Conservation (phyloP, 2,329 filamentous ascomycete genomes). For the Fusarium xyrophilum region DNA sequence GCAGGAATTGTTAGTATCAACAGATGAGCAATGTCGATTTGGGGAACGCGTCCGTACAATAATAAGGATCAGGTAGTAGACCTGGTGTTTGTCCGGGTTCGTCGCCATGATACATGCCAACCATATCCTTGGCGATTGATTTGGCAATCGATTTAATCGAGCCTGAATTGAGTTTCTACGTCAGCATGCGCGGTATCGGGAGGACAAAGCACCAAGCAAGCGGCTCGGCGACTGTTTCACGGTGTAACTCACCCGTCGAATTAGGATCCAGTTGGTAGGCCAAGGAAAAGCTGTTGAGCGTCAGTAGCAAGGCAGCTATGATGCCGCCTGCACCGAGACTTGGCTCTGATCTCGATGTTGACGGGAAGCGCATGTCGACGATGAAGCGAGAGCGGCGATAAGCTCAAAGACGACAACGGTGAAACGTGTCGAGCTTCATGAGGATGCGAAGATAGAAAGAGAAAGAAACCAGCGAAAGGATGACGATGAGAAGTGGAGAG, state of each 20-base stretch:
- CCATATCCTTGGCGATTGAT: conserved; percentile 59
- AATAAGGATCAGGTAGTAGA: conserved; percentile 61
- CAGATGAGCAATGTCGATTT: background rate
- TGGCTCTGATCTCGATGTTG: conserved; percentile 10
- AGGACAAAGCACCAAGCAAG: background rate
- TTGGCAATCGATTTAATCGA: conserved; percentile 59
- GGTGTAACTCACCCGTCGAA: conserved; percentile 44
- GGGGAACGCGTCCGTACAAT: conserved; percentile 52
- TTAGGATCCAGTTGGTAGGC: conserved; percentile 50
- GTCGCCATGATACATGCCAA: conserved; percentile 54
- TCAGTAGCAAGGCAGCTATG: conserved; percentile 38
- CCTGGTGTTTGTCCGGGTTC: conserved; percentile 59
- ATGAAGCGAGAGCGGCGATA: conserved; percentile 20
- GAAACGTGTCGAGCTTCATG: conserved; percentile 31
- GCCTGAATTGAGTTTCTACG: conserved; percentile 45
- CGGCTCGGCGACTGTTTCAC: background rate
- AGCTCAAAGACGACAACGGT: conserved; percentile 29
- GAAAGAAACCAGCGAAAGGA: conserved; percentile 2
- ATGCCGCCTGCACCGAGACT: conserved; percentile 29
- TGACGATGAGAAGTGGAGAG: conserved; percentile 13
- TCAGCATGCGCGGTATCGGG: background rate
- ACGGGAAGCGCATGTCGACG: conserved; percentile 33
- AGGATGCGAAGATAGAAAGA: conserved; percentile 4
- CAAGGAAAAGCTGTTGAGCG: conserved; percentile 35
- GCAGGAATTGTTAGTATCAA: conserved; percentile 2